Evolutionary conservation across 495 filamentous ascomycete species (phyloP).

Genomic region (Aspergillus incahuasiensis): DNA sequence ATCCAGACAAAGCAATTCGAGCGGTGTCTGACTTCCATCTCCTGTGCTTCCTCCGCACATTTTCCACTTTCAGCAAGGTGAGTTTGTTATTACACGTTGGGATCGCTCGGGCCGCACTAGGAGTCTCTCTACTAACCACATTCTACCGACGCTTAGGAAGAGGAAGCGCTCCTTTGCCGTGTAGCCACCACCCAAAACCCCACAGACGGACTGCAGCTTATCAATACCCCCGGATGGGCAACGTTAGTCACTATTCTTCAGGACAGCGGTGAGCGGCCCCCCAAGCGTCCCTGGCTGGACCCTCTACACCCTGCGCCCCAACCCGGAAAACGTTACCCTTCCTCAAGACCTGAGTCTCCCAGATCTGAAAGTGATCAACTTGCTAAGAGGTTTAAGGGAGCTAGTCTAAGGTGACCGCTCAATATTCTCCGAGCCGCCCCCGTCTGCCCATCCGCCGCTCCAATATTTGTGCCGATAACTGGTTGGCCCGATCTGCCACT

Average conservation of each 20-base stretch:
- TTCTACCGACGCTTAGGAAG: slow-evolving; percentile 56
- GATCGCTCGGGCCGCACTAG: slow-evolving; percentile 13
- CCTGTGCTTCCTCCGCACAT: slow-evolving; percentile 75
- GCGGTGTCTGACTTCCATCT: slow-evolving; percentile 91
- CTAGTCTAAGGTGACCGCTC: slow-evolving; percentile 72
- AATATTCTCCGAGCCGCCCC: slow-evolving; percentile 5
- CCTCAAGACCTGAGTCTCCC: slow-evolving; percentile 37
- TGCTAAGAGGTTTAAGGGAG: slow-evolving; percentile 98
- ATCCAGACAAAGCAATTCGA: slow-evolving; percentile 58
- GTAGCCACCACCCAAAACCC: slow-evolving; percentile 75
- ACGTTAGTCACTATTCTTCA: slow-evolving; percentile 88
- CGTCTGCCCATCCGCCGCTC: neutral
- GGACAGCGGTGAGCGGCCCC: slow-evolving; percentile 93
- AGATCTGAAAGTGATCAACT: slow-evolving; percentile 64
- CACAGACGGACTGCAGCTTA: slow-evolving; percentile 70
- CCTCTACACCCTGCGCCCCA: slow-evolving; percentile 34
- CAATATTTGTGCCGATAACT: neutral
- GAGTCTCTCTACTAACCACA: neutral
- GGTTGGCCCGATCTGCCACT: neutral
- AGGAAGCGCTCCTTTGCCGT: slow-evolving; percentile 80
- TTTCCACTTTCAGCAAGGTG: slow-evolving; percentile 81
- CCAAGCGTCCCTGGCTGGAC: slow-evolving; percentile 65
- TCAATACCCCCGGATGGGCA: slow-evolving; percentile 84
- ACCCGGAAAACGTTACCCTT: slow-evolving; percentile 27
- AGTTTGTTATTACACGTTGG: slow-evolving; percentile 17